Percentiles rank a stretch among this genome's conserved stretches.
Conservation (phyloP, 2,329 filamentous ascomycete genomes). For the Aspergillus luchuensis region DNA sequence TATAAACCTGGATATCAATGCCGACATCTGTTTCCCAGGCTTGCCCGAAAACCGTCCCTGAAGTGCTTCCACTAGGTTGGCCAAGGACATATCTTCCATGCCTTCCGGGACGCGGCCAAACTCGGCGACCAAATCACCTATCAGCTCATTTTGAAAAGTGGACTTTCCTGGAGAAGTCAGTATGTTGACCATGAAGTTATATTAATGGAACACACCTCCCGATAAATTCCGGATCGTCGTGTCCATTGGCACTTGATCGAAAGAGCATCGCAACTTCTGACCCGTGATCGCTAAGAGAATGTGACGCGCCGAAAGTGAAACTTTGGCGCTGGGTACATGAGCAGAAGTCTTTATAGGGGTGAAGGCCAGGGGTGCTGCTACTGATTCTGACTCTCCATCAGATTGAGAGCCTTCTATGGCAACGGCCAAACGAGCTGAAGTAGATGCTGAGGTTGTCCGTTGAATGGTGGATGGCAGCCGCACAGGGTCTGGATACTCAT, state of each 20-base stretch:
- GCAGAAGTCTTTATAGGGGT: not conserved
- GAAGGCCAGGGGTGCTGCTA: too few relatives aligned
- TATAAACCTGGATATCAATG: constrained; percentile 33
- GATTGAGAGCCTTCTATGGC: not conserved
- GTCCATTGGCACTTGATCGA: constrained; percentile 20
- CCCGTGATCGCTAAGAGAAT: constrained; percentile 19
- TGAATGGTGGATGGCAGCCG: not conserved
- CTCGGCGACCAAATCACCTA: constrained; percentile 46
- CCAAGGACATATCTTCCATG: constrained; percentile 42
- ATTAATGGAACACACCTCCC: constrained; percentile 11
- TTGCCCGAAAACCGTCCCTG: constrained; percentile 33
- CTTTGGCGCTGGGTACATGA: constrained; percentile 5
- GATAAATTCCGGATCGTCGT: constrained; percentile 39
- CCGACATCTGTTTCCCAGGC: constrained; percentile 34
- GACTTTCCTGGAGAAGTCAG: constrained; percentile 37
- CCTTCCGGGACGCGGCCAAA: constrained; percentile 46
- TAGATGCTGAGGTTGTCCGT: not conserved
- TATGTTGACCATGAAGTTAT: not conserved
- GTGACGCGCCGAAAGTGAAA: constrained; percentile 16
- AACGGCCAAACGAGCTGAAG: not conserved
- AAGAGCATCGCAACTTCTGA: constrained; percentile 21
- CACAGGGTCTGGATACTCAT: constrained; percentile 5
- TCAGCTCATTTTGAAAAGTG: constrained; percentile 50
- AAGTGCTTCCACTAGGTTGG: constrained; percentile 33
- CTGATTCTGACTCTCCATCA: too few relatives aligned